A percentile compares a stretch with the other conserved stretches of the same genome.
Evolutionary conservation across 2,329 filamentous ascomycete species (phyloP).

Genomic region (Helicocarpus griseus): DNA sequence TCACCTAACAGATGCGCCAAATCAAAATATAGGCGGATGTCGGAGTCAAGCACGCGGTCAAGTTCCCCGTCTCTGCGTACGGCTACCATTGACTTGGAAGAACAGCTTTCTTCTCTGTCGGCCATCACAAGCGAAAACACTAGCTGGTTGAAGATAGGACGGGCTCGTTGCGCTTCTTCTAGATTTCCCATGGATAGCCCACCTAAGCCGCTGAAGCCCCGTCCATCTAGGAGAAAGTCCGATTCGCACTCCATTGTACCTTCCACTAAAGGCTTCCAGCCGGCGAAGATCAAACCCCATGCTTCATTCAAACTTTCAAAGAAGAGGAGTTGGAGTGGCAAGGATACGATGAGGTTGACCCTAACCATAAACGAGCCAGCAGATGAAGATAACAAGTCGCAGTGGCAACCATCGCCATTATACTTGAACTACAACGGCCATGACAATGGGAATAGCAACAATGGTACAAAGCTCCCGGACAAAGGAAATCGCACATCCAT

Average conservation of each 20-base stretch:
- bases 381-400: not conserved
- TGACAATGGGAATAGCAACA: not conserved
- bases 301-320: not conserved
- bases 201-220: not conserved
- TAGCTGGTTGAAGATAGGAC: not conserved
- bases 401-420: not conserved
- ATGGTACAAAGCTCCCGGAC: not conserved
- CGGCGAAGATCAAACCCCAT: not conserved
- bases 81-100: constrained; percentile 29
- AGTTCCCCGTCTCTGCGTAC: constrained; percentile 16
- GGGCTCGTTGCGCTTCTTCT: not conserved
- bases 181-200: not conserved
- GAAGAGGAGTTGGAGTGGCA: not conserved
- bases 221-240: not conserved
- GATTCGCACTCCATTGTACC: not conserved
- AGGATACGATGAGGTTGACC: not conserved
- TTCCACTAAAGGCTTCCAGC: not conserved
- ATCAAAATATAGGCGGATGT: not conserved
- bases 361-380: not conserved
- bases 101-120: constrained; percentile 21
- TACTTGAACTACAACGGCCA: not conserved
- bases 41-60: not conserved
- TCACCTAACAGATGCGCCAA: not conserved
- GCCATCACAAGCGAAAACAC: not conserved
- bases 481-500: not conserved